A percentile compares a stretch with the other conserved stretches of the same genome.
Conservation (phyloP, 2,329 filamentous ascomycete genomes). For the Fusarium sp. region DNA sequence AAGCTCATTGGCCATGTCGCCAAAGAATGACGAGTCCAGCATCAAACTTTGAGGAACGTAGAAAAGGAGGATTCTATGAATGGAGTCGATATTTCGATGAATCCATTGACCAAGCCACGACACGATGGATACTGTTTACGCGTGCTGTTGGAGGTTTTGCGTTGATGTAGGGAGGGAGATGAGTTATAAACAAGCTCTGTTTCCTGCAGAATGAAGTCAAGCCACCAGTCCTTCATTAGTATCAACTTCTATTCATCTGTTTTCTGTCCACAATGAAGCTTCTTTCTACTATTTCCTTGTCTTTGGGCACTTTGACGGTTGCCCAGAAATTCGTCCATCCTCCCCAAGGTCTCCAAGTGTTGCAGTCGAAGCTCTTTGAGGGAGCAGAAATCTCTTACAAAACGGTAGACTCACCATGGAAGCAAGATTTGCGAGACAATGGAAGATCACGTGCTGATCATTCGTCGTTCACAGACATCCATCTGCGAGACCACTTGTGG, state of each 20-base stretch:
- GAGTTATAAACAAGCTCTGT: not conserved
- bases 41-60: not conserved
- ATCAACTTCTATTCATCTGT: not conserved
- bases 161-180: not conserved
- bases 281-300: not conserved
- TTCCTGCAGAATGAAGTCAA: not conserved
- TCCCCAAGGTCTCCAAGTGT: not conserved
- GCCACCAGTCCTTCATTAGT: not conserved
- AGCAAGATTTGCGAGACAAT: accelerated
- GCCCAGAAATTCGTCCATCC: conserved; percentile 10
- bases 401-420: conserved; percentile 15
- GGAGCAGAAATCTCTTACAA: conserved; percentile 42
- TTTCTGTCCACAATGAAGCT: not conserved
- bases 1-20: conserved; percentile 12
- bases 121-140: not conserved
- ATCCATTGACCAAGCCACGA: not conserved
- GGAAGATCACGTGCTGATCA: not conserved
- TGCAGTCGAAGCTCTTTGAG: conserved; percentile 20
- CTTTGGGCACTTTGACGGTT: not conserved
- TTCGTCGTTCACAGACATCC: conserved; percentile 6
- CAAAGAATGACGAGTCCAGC: not conserved
- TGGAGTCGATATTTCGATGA: not conserved
- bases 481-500: conserved; percentile 42
- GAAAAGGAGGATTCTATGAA: not conserved
- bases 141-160: not conserved